phyloP scores from a whole-genome alignment of 805 yeast genomes.

The Saturnispora ahearnii region DNA sequence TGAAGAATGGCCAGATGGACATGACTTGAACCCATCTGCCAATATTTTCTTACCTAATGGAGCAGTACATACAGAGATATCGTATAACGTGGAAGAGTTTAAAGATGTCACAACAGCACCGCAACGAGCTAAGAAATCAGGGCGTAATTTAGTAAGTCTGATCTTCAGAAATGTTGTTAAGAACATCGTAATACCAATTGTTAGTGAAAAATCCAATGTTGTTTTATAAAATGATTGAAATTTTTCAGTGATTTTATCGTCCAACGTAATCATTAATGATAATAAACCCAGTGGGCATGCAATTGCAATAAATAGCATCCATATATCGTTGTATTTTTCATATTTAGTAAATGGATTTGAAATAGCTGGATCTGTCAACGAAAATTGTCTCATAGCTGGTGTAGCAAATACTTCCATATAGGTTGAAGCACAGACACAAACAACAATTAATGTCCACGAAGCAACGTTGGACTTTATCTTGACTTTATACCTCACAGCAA shows the following conservation, averaged over 20 bases:
- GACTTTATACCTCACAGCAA: conserved; percentile 4
- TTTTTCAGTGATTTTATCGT: conserved; percentile 19
- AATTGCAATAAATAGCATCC: conserved; percentile 28
- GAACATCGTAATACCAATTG: conserved; percentile 38
- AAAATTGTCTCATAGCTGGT: conserved; percentile 41
- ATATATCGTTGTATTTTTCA: conserved; percentile 29
- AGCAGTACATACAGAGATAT: conserved; percentile 24
- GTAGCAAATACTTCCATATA: conserved; percentile 21
- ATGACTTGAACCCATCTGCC: conserved; percentile 64
- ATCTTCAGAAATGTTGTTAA: conserved; percentile 68
- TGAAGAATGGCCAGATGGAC: conserved; percentile 75
- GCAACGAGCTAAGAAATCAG: conserved; percentile 83
- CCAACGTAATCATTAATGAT: conserved; percentile 14
- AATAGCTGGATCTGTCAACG: conserved; percentile 33
- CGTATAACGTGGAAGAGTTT: conserved; percentile 27
- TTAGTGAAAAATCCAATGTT: conserved; percentile 30
- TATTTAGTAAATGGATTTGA: conserved; percentile 38
- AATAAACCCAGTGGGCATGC: conserved; percentile 30
- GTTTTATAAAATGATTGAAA: conserved; percentile 32
- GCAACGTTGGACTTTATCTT: conserved; percentile 6
- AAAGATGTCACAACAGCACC: conserved; percentile 31
- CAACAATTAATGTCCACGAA: conserved; percentile 6
- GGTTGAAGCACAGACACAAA: background rate
- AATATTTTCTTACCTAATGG: conserved; percentile 28
- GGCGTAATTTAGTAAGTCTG: conserved; percentile 79